These are phyloP conservation scores for Phytophthora citrophthora DNA, from an alignment of 352 stramenopile genomes.

Conservation along the genomic window DNA sequence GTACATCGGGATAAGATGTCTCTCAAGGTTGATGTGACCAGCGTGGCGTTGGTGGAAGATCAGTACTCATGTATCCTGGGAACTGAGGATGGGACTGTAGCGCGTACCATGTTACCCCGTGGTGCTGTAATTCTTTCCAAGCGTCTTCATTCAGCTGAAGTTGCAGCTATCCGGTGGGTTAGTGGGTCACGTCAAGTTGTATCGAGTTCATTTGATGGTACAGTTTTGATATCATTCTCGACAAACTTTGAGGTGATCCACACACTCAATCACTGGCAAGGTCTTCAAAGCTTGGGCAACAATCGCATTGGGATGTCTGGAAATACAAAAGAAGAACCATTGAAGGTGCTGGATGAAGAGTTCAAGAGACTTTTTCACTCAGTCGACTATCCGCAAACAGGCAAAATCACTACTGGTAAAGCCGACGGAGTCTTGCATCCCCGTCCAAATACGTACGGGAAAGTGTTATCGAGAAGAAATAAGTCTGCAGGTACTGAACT, in stretches of 20 bases:
- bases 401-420: constrained; percentile 11
- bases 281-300: constrained; percentile 29
- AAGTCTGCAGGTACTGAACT: constrained; percentile 1
- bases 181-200: constrained; percentile 24
- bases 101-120: constrained; percentile 45
- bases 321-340: background rate
- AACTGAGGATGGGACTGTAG: constrained; percentile 43
- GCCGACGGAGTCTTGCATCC: constrained; percentile 7
- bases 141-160: constrained; percentile 28
- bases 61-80: constrained; percentile 54
- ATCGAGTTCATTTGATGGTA: constrained; percentile 39
- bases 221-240: constrained; percentile 38
- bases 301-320: background rate
- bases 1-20: constrained; percentile 23
- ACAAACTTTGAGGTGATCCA: constrained; percentile 44
- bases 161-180: constrained; percentile 34
- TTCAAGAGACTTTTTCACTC: constrained; percentile 13
- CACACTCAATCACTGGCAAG: constrained; percentile 53
- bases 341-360: background rate
- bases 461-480: constrained; percentile 32
- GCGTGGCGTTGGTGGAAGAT: constrained; percentile 41
- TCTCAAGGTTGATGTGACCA: constrained; percentile 39
- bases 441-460: constrained; percentile 26
- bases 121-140: constrained; percentile 38
- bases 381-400: constrained; percentile 19